phyloP scores from a whole-genome alignment of 129 eudicot genomes.

The Rutidosis leptorrhynchoides region DNA sequence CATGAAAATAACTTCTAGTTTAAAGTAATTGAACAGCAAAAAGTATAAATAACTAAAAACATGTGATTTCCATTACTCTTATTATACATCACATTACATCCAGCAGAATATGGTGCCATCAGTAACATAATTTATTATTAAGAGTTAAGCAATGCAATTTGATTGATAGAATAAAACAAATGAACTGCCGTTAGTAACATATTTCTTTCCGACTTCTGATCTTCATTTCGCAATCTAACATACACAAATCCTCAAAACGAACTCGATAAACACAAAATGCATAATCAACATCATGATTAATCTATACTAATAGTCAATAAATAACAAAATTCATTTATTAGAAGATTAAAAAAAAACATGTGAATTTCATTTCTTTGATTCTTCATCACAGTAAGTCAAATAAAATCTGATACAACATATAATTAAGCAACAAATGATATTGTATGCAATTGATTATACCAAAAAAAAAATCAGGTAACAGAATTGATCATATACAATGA shows the following conservation, averaged over 20 bases:
- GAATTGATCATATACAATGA: conserved; percentile 22
- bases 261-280: neutral
- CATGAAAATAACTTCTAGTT: neutral
- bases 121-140: conserved; percentile 1
- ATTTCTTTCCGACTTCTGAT: neutral
- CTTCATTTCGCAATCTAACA: neutral
- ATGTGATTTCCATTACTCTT: conserved; percentile 13
- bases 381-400: neutral
- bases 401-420: neutral
- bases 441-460: conserved; percentile 14
- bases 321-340: no score
- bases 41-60: neutral
- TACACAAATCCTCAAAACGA: neutral
- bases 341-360: neutral
- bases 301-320: neutral
- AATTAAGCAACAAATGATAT: conserved; percentile 1
- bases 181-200: no score
- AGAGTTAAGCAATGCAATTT: no score
- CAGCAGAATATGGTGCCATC: conserved; percentile 1
- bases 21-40: neutral
- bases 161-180: no score
- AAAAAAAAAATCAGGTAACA: conserved; percentile 16
- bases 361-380: neutral
- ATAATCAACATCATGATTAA: neutral
- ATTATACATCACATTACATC: conserved; percentile 13